A percentile compares a stretch with the other conserved stretches of the same genome.
These are phyloP conservation scores for Fraxinus nigra DNA, from an alignment of 305 asterid species.

Conservation along the genomic window DNA sequence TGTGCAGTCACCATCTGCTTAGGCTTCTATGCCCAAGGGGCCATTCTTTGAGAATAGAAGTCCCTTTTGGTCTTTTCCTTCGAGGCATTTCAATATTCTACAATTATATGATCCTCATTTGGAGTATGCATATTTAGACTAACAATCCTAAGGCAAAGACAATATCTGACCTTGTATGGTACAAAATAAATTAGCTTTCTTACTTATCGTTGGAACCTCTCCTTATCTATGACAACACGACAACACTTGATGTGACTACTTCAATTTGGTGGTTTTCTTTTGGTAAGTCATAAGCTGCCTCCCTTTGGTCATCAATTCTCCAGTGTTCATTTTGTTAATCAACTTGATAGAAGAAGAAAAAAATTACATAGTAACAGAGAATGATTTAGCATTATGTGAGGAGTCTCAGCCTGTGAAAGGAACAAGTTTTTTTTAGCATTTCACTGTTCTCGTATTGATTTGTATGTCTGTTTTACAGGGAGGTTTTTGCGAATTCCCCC, in stretches of 20 bases:
- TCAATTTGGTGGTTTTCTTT: not conserved
- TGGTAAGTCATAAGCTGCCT: conserved; percentile 1
- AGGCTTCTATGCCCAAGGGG: not conserved
- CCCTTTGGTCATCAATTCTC: conserved; percentile 1
- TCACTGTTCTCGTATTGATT: conserved; percentile 14
- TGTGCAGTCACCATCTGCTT: not conserved
- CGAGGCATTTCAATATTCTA: not conserved
- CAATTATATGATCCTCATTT: not conserved
- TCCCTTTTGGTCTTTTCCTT: not conserved
- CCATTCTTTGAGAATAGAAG: not conserved
- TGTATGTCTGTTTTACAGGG: conserved; percentile 52
- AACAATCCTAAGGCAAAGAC: not conserved
- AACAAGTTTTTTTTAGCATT: conserved; percentile 1
- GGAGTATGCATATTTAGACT: not conserved
- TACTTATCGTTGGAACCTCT: not conserved
- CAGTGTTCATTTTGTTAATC: conserved; percentile 12
- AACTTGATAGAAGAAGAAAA: not conserved
- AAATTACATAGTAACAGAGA: not conserved
- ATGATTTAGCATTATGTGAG: not conserved
- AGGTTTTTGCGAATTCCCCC: conserved; percentile 83
- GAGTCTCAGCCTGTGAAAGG: not conserved
- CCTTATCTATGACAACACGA: not conserved
- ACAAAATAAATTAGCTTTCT: not conserved
- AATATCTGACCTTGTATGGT: not conserved
- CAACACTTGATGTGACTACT: no score